Conservation (phyloP, 1,139 yeast species). For the Kurtzmaniella quercitrusa region DNA sequence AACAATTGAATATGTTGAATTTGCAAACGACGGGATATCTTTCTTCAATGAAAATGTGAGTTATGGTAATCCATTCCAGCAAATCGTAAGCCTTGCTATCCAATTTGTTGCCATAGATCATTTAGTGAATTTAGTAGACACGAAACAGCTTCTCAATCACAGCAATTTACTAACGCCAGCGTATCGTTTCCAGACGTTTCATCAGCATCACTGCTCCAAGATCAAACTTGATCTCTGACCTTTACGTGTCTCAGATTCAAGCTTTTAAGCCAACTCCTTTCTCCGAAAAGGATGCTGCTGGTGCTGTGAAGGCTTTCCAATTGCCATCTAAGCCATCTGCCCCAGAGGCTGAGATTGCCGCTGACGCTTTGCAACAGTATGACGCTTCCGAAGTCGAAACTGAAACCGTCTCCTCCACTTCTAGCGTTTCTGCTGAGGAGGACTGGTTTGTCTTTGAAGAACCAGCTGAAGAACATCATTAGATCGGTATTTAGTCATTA, state of each 20-base stretch:
- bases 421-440: constrained; percentile 51
- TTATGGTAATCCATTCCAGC: too few species aligned
- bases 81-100: too few species aligned
- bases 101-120: too few species aligned
- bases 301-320: constrained; percentile 76
- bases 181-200: constrained; percentile 33
- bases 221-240: constrained; percentile 72
- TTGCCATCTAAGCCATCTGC: constrained; percentile 70
- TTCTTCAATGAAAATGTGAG: too few species aligned
- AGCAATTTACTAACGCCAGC: constrained; percentile 13
- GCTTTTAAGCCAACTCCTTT: constrained; percentile 81
- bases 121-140: too few species aligned
- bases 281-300: constrained; percentile 70
- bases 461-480: constrained; percentile 48
- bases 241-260: constrained; percentile 83
- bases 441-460: constrained; percentile 85
- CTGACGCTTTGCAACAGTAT: constrained; percentile 73
- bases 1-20: too few species aligned
- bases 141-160: too few species aligned
- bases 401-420: constrained; percentile 34
- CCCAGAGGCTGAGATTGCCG: constrained; percentile 72
- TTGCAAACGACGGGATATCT: too few species aligned
- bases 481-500: constrained; percentile 4
- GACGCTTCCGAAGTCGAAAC: constrained; percentile 76
- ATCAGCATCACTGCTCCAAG: constrained; percentile 45